phyloP scores from a whole-genome alignment of 2,329 filamentous ascomycete genomes.

The Mycosphaerelloides madeirae region DNA sequence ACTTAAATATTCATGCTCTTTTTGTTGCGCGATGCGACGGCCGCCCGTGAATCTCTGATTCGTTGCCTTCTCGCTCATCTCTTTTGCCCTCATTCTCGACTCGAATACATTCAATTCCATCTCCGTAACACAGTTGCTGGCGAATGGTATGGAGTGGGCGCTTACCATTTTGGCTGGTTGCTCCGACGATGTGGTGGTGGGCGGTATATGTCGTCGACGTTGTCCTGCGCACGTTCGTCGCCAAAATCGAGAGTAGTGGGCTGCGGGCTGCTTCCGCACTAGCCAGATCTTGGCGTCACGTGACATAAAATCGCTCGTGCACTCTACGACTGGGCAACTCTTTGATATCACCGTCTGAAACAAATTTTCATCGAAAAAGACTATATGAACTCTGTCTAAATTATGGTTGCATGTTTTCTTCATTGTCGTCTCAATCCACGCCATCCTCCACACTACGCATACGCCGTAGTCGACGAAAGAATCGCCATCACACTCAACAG shows the following conservation, averaged over 20 bases:
- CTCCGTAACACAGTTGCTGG: slow-evolving; percentile 3
- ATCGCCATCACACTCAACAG: slow-evolving; percentile 16
- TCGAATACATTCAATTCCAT: neutral
- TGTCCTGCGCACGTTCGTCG: neutral
- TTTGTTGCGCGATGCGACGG: neutral
- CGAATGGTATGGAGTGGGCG: neutral
- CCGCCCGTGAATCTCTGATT: neutral
- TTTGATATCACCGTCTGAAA: too few species aligned
- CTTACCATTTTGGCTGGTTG: slow-evolving; percentile 19
- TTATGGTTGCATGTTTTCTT: too few species aligned
- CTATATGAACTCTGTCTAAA: too few species aligned
- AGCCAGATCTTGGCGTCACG: too few species aligned
- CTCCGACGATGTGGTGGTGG: slow-evolving; percentile 7
- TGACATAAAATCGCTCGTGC: too few species aligned
- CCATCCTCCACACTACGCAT: neutral
- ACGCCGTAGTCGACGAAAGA: too few species aligned
- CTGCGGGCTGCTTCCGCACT: too few species aligned
- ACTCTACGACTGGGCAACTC: too few species aligned
- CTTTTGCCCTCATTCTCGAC: neutral
- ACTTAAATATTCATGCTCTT: slow-evolving; percentile 8
- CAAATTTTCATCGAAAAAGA: too few species aligned
- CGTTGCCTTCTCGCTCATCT: neutral
- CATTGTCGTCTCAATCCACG: too few species aligned
- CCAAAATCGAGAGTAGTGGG: neutral
- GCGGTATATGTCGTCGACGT: neutral